Conservation (phyloP, 352 stramenopile genomes). For the Phytophthora podocarpi region DNA sequence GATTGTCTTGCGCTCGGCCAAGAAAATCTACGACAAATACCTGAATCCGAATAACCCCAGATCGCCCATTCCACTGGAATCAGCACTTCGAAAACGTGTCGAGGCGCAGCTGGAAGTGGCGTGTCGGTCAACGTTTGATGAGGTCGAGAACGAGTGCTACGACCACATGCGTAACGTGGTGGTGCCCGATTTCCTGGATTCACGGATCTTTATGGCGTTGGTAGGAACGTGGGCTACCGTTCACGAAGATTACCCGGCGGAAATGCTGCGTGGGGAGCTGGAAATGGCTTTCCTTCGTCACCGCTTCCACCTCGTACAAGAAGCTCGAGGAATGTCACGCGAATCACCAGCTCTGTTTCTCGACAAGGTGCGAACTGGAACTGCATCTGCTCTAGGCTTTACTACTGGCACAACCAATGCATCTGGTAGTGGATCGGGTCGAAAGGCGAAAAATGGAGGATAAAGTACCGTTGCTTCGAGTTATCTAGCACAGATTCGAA, state of each 20-base stretch:
- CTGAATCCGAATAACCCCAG: constrained; percentile 62
- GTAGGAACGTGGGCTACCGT: constrained; percentile 79
- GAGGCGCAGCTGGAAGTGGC: constrained; percentile 65
- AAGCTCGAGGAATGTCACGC: constrained; percentile 63
- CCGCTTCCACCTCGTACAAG: constrained; percentile 81
- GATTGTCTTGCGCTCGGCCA: constrained; percentile 80
- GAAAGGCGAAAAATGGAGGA: background rate
- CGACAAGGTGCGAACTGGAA: constrained; percentile 25
- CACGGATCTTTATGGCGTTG: constrained; percentile 84
- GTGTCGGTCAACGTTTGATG: constrained; percentile 72
- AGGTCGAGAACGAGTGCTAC: constrained; percentile 77
- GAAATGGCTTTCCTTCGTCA: constrained; percentile 85
- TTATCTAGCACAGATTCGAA: no score
- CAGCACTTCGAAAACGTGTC: constrained; percentile 54
- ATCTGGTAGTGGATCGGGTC: background rate
- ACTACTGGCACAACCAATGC: background rate
- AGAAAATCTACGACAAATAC: constrained; percentile 90
- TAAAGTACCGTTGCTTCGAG: background rate
- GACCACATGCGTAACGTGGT: constrained; percentile 79
- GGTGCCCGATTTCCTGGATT: constrained; percentile 82
- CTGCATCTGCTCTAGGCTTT: constrained; percentile 8
- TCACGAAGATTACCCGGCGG: constrained; percentile 72
- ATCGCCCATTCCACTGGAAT: constrained; percentile 57
- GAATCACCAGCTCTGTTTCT: constrained; percentile 51
- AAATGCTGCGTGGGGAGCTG: constrained; percentile 80